A percentile compares a stretch with the other conserved stretches of the same genome.
These are phyloP conservation scores for Aureobasidium vineae DNA, from an alignment of 2,329 filamentous ascomycete species.

Conservation along the genomic window DNA sequence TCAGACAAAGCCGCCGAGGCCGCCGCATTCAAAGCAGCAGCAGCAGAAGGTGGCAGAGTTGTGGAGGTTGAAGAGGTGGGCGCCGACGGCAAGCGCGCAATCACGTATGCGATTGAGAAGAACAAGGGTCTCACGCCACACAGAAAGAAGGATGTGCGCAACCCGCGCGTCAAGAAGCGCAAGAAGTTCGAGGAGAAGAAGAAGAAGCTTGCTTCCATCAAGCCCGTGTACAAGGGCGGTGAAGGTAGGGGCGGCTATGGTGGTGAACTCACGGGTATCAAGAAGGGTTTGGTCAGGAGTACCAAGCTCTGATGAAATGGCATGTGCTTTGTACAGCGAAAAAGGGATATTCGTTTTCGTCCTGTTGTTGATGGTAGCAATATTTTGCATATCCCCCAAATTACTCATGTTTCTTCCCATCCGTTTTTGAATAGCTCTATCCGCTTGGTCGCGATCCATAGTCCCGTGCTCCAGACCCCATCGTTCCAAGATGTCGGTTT, in stretches of 20 bases:
- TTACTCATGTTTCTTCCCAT: background rate
- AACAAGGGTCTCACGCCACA: slow-evolving; percentile 92
- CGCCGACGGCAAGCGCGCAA: slow-evolving; percentile 84
- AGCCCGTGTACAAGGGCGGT: slow-evolving; percentile 80
- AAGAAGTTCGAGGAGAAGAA: slow-evolving; percentile 95
- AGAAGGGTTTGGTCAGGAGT: slow-evolving; percentile 89
- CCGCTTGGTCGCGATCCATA: background rate
- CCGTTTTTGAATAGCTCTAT: no score
- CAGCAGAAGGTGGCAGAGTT: slow-evolving; percentile 59
- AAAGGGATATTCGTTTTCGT: background rate
- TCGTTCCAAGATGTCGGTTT: background rate
- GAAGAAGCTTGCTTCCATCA: slow-evolving; percentile 92
- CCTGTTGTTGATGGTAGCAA: background rate
- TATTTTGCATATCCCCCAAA: background rate
- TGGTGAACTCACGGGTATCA: slow-evolving; percentile 94
- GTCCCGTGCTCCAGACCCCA: background rate
- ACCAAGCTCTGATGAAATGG: slow-evolving; percentile 62
- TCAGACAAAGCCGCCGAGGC: slow-evolving; percentile 69
- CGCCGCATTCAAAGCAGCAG: slow-evolving; percentile 55
- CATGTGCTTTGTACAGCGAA: no score
- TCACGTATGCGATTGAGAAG: slow-evolving; percentile 92
- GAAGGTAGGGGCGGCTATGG: slow-evolving; percentile 82
- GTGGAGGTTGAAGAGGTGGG: slow-evolving; percentile 68
- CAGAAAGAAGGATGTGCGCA: slow-evolving; percentile 89
- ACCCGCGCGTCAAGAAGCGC: slow-evolving; percentile 96